phyloP scores from a whole-genome alignment of 108 stramenopile species.

The Cylindrotheca fusiformis region DNA sequence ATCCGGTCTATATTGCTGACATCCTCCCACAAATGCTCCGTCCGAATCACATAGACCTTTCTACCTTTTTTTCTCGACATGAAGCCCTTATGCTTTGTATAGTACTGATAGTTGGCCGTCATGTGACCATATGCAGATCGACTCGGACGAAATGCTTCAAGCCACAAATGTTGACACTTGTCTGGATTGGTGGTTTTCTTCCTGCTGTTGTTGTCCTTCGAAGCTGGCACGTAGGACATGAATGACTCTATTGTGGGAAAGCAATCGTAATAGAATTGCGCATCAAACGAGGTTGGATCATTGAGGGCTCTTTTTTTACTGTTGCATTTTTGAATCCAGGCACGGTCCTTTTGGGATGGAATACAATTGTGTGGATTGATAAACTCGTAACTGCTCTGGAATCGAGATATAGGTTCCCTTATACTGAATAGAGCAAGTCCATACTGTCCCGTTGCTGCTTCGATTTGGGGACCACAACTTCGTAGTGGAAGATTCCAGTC shows the following conservation, averaged over 20 bases:
- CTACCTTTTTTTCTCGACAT: not conserved
- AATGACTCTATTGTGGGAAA: constrained; percentile 1
- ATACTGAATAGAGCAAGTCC: not conserved
- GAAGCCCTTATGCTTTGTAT: not conserved
- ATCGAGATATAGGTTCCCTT: not conserved
- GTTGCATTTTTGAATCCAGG: not conserved
- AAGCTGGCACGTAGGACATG: not conserved
- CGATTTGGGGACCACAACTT: not conserved
- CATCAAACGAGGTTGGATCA: not conserved
- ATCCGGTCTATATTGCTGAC: not conserved
- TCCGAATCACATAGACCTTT: constrained; percentile 3
- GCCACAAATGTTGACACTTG: not conserved
- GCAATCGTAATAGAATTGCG: constrained; percentile 10
- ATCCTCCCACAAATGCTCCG: constrained; percentile 12
- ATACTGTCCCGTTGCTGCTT: not conserved
- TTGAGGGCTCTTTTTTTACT: not conserved
- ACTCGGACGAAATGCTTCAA: not conserved
- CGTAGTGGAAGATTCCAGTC: not conserved
- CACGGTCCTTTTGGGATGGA: not conserved
- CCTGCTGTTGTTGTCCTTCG: not conserved
- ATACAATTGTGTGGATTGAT: not conserved
- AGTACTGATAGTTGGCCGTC: constrained; percentile 3
- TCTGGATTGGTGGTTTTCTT: not conserved
- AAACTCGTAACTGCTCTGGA: not conserved
- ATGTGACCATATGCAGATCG: not conserved